Conservation (phyloP, 164 flowering plant species). For the Protea cynaroides region DNA sequence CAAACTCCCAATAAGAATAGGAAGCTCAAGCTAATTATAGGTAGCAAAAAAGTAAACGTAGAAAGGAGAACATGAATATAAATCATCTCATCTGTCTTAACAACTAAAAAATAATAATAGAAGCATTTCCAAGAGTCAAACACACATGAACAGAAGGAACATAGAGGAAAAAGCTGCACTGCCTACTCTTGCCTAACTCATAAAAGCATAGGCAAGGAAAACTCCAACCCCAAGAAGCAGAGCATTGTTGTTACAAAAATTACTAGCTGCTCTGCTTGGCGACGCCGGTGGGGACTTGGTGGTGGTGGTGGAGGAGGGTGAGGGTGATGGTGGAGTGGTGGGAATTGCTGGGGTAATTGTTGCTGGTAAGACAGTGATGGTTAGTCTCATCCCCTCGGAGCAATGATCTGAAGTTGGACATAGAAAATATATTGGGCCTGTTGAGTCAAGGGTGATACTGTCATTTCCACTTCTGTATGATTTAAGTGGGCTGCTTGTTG, state of each 20-base stretch:
- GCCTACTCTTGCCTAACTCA: constrained; percentile 1
- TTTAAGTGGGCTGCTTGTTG: background rate
- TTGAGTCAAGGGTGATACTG: constrained; percentile 4
- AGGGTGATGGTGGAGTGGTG: background rate
- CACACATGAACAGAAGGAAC: too few species aligned
- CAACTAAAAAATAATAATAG: too few species aligned
- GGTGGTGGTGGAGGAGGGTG: background rate
- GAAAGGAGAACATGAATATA: too few species aligned
- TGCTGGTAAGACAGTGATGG: background rate
- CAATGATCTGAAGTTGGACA: constrained; percentile 14
- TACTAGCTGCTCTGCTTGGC: background rate
- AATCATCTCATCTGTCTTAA: too few species aligned
- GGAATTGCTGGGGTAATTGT: background rate
- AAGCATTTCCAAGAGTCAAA: too few species aligned
- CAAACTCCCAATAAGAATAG: too few species aligned
- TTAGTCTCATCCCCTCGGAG: constrained; percentile 9
- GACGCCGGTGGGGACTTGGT: background rate
- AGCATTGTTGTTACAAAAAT: background rate
- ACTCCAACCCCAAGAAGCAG: background rate
- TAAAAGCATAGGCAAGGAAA: background rate
- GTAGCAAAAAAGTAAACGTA: too few species aligned
- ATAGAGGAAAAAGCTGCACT: background rate
- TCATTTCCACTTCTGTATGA: constrained; percentile 5
- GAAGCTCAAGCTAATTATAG: too few species aligned
- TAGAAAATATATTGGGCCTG: constrained; percentile 13